Evolutionary conservation across 306 rosid species (phyloP), one percentile per base, ranked within the genome.

Genomic region (Carpinus viminea): DNA sequence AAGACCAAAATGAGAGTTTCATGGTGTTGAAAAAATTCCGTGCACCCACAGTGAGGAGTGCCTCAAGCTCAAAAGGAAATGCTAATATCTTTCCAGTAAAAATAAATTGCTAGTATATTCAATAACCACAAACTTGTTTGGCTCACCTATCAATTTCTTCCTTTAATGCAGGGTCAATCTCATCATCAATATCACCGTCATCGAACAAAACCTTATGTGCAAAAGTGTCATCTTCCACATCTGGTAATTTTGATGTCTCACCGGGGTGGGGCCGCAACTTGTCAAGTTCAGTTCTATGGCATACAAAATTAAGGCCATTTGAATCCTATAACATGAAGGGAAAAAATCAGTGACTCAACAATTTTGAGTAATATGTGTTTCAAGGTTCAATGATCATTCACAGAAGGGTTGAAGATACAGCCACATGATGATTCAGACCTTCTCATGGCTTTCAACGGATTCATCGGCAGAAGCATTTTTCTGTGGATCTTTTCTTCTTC

Each of bases 101-200:
- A 1, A 28, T 16, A 53, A 26, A 45, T 34, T 53, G 18, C 6
- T 52, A 18, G 13, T 60, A 9, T 43, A 21, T 62, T 65, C 75
- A 28, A 62, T 16, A 12, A 62, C 28, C 51, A 41, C 4, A 41
- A 41, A 68, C 13, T 68, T 38, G 52, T 68, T 10, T 9, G 52
- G 56, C 68, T 46, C 81, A 92, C 98, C 98, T 91, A 87, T 95
- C 98, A 84, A 95, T 91, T 87, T 87, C 88, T 85, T 90, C 98
- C 89, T 87, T 85, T 71, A 92, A 79, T 31, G 96, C 98, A 57
- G 98, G 98, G 89, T 95, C 98, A 17, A 95, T 83, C 80, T 90
- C 98, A 68, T 94, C 98, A 73, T 94, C 92, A 70, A 87, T 47
- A 81, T 92, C 97, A 50, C 85, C 91, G 65, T 88, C 97, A 70